Evolutionary conservation across 768 basidiomycete species (phyloP).

Genomic region (Heimioporus sp.): DNA sequence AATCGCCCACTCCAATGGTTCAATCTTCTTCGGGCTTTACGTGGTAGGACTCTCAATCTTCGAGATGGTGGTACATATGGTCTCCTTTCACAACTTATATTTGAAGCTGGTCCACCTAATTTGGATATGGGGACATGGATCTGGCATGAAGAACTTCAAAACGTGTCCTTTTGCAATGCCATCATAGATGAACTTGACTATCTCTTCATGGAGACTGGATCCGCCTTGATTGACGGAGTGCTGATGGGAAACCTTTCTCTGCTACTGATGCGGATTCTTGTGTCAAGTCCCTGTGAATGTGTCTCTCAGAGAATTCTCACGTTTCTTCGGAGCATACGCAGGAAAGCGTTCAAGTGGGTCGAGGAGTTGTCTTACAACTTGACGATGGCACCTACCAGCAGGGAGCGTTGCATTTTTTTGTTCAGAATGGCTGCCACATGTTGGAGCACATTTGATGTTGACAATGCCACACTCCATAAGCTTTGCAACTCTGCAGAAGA

Average conservation of each 20-base stretch:
- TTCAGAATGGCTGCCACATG: too few relatives aligned
- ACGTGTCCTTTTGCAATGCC: too few relatives aligned
- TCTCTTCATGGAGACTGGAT: slow-evolving; percentile 29
- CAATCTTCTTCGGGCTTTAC: slow-evolving; percentile 43
- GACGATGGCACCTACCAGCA: too few relatives aligned
- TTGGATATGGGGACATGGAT: slow-evolving; percentile 14
- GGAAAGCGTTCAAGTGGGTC: too few relatives aligned
- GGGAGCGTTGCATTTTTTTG: too few relatives aligned
- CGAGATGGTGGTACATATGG: slow-evolving; percentile 35
- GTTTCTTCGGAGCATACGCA: slow-evolving; percentile 31
- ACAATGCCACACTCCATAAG: too few relatives aligned
- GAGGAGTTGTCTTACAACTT: too few relatives aligned
- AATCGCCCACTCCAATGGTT: slow-evolving; percentile 44
- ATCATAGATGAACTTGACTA: slow-evolving; percentile 31
- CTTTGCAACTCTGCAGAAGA: too few relatives aligned
- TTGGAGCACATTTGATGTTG: too few relatives aligned
- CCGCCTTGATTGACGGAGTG: slow-evolving; percentile 37
- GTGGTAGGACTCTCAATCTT: slow-evolving; percentile 35
- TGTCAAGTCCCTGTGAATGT: slow-evolving; percentile 9
- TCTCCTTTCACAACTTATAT: slow-evolving; percentile 39
- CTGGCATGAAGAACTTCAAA: too few relatives aligned
- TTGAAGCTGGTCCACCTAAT: slow-evolving; percentile 34
- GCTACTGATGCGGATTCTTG: slow-evolving; percentile 33
- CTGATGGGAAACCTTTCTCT: slow-evolving; percentile 29
- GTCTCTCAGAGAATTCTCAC: slow-evolving; percentile 15